Evolutionary conservation across 176 grass and related monocot genomes (phyloP), one percentile per base, ranked within the genome.

Genomic region (Lolium rigidum): DNA sequence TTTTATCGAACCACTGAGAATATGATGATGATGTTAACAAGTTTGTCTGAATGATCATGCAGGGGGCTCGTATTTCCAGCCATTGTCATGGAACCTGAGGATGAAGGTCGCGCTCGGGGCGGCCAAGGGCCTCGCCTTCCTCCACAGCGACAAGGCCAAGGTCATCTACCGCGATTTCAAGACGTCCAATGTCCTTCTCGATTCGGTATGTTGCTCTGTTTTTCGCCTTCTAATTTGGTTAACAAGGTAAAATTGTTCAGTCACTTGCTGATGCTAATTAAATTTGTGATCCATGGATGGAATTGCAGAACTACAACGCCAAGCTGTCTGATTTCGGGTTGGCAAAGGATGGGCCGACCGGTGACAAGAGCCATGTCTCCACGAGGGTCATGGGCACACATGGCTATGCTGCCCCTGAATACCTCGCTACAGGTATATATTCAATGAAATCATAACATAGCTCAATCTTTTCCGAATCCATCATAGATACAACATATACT

Each of bases 131-230:
- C 94, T 97, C 46, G 94, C 94, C 26, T 97, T 97, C 76, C 90
- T 97, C 68, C 94, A 97, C 89, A 97, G 94, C 49, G 82, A 86
- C 85, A 88, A 85, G 82, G 92, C 92, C 44, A 97, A 90, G 92
- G 92, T 97, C 71, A 97, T 97, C 70, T 97, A 97, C 71, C 89
- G 94, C 3, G 94, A 97, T 85, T 97, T 97, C 77, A 97, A 97
- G 82, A 84, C 94, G 9, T 97, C 94, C 18, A 97, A 97, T 28
- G 89, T 97, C n/a, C 92, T 97, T 35, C 76, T 97, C 14, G 94
- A 97, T 78, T 81, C 92, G 2, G 94, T 95, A 92, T 51, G 12
- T 26, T 72, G 16, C 50, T 54, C 51, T 20, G 52, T 6, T n/a
- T n/a, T n/a, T n/a, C n/a, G n/a, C n/a, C n/a, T n/a, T n/a, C n/a